Evolutionary conservation across 129 eudicot species (phyloP), one percentile per base, ranked within the genome.

Genomic region (Pseudognaphalium luteoalbum): DNA sequence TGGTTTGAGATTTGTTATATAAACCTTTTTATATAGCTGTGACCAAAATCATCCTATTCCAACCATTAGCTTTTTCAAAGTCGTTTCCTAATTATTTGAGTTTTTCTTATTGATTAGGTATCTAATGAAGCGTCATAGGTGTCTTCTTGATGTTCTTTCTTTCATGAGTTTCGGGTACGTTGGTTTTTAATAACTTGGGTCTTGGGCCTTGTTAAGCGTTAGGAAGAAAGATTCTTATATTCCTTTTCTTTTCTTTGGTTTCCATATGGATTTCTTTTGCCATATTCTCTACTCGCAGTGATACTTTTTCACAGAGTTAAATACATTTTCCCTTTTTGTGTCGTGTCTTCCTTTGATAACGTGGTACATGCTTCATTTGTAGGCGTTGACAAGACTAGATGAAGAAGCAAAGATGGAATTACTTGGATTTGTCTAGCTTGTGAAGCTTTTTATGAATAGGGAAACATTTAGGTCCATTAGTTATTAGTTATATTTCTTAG

Each of bases 311-410:
- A 44, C 35, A n/a, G n/a, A 19, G 52, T 29, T 35, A 42, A 30
- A 6, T 42, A 35, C 59, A 44, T 75, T 19, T 30, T 52, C 58
- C 28, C 19, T 39, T 47, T 58, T 30, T 73, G 58, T 52, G 3
- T 52, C 41, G 68, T 34, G 58, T 57, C 74, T 47, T 62, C 42
- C 79, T 57, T 81, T 86, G 86, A 83, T 85, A 12, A 47, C 12
- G 54, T 47, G 54, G 84, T 69, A 75, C 68, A 59, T 78, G 77
- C 83, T 88, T 90, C 86, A 75, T 81, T 77, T 91, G 97, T 88
- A 88, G 95, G 95, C 86, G 39, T 83, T 86, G 89, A 88, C 86
- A 83, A 91, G 95, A 91, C 90, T 81, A 88, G 97, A 83, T 91
- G 92, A 78, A 68, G 66, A 88, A 85, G 86, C 92, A 68, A 81